Evolutionary conservation across 2,329 filamentous ascomycete species (phyloP), one percentile per base, ranked within the genome.

Genomic region (Clarireedia monteithiana): DNA sequence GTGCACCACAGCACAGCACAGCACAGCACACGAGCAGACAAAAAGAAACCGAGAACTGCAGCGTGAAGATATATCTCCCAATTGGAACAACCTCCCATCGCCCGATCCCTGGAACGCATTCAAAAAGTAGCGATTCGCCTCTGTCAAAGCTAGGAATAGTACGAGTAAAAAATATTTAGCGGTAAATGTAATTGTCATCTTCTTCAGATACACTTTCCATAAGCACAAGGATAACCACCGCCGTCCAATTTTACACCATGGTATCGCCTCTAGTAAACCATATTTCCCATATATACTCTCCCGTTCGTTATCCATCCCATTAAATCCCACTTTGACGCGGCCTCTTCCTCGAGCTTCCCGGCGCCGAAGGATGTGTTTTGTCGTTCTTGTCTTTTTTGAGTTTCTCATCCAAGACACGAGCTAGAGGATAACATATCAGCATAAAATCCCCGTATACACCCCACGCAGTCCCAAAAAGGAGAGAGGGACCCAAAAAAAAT

Each of bases 351-450:
- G 69, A 76, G 66, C 78, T 81, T 63, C 72, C 69, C 3, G 69
- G 63, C 23, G 49, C 50, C 6, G 79, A 77, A 53, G 82, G 78
- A 51, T 68, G 64, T 55, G 65, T 52, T 56, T 83, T 84, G 50
- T 82, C 78, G 71, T 75, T 79, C 65, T 75, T 76, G 66, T 85
- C 82, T 62, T 80, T 74, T 75, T 81, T 83, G 74, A 84, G 79
- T 71, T 85, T 85, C 68, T 84, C 79, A 73, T 85, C 81, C 69
- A 85, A 71, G 20, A 85, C 81, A 58, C 81, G 81, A 15, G 81
- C 81, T 84, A 65, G 30, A 34, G 30, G 10, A 34, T 46, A 26
- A 17, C 40, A 7, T 15, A n/a, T 67, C 60, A 66, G 53, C 39
- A 53, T n/a, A 6, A 27, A 27, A n/a, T 47, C 10, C 23, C 6